Evolutionary conservation across 163 green algal genomes (phyloP), one percentile per base, ranked within the genome.

Genomic region (Chlorella variabilis): DNA sequence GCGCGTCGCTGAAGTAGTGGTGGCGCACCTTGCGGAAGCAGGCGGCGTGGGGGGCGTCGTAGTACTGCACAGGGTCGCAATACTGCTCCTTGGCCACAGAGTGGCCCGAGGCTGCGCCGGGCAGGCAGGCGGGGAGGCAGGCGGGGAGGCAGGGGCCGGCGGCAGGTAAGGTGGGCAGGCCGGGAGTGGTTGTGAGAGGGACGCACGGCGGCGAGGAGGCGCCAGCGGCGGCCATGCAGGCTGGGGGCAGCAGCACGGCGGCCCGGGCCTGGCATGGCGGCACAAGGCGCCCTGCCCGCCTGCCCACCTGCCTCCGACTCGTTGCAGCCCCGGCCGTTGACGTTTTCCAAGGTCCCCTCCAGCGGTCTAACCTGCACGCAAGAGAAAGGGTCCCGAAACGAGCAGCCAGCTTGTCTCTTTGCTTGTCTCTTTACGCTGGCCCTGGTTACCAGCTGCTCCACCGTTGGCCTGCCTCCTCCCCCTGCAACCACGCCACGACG

Each of bases 291-390:
- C n/a, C n/a, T 45, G 61, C 33, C 15, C 36, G 34, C 23, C 8
- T 56, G 65, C 69, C 23, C 49, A 78, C 71, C 71, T 67, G 33
- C 42, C 2, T 42, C 69, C 1, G 29, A 39, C 36, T 78, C 71
- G 34, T 78, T 78, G 49, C 71, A 78, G 23, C 71, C 71, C 1
- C 71, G 71, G 20, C 71, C 71, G 8, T 78, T 78, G 23, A 78
- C 71, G 34, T 78, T 78, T n/a, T 23, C 71, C 49, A 78, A 33
- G 71, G 48, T 78, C 48, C 71, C 71, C 49, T 78, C 23, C 71
- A 78, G 49, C 71, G 71, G 71, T 49, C 67, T 67, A 7, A 78
- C 49, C 71, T 78, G 71, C 34, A 34, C 21, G 39, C 31, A n/a
- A n/a, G 51, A 62, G 51, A 62, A n/a, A 27, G 20, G 25, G 20